Evolutionary conservation across 805 yeast species (phyloP), one percentile per base, ranked within the genome.

Genomic region (Monosporozyma servazzii): DNA sequence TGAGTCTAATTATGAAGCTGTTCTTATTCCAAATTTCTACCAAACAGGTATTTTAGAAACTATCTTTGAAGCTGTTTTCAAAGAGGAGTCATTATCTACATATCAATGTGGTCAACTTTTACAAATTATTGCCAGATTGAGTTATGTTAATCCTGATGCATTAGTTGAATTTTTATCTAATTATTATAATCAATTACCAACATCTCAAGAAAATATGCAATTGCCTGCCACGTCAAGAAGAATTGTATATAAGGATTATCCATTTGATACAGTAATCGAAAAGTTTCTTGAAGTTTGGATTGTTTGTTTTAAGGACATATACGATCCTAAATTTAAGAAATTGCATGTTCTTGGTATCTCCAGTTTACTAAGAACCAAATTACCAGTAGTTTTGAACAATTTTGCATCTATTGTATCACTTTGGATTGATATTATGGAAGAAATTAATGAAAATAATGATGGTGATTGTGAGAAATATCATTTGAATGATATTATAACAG

Each of bases 301-400:
- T 41, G 70, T 73, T 25, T 77, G 80, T 73, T 65, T 76, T 54
- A 70, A 72, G 29, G 78, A 79, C 53, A 76, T 86, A 51, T 86
- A 84, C 42, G 88, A 83, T 59, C 90, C 95, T 0, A 75, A 87
- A 53, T 79, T 81, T 57, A 80, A 85, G 54, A 91, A 91, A 65
- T 70, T 84, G 49, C 80, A 78, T 56, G 69, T 82, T 3, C 64
- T 87, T 53, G 93, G 87, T 0, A 64, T 86, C 8, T 69, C 84
- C 3, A 68, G 82, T 10, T 58, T 85, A 48, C 57, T 79, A 11
- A 66, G 74, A 29, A 68, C 75, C 1, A 71, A 71, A 1, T 54
- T 62, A 23, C 53, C 60, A 2, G 57, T 63, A 1, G 58, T 70
- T 13, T 55, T 69, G 47, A 55, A 62, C n/a, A 67, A 57, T 45